Evolutionary conservation across 805 yeast species (phyloP), one percentile per base, ranked within the genome.

Genomic region (Wickerhamiella cacticola): DNA sequence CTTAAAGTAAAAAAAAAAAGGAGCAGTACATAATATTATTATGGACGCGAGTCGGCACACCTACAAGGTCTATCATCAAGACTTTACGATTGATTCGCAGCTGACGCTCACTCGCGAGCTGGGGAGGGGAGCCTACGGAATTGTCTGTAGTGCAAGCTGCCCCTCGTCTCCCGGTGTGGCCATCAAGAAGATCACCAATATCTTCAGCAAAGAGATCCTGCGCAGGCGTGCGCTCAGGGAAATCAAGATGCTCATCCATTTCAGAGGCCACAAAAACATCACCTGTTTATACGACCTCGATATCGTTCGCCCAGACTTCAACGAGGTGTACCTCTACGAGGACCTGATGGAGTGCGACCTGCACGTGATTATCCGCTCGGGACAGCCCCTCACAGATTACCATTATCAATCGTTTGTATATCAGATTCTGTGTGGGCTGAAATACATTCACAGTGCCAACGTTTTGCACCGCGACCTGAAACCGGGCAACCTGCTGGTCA

Each of bases 261-360:
- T 92, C 66, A 72, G 97, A 51, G 96, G 96, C 19, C 98, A 89
- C 68, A 88, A 89, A 61, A 89, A 89, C 63, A 92, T 89, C 59
- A 89, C 97, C 2, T 87, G 96, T 62, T 68, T 92, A 15, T 92
- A 92, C 62, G 98, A 92, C 64, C 73, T 89, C 65, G 98, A 92
- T 66, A 83, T 92, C 45, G 86, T 88, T 33, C 68, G 74, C 44
- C 85, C 88, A 21, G 74, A 78, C 55, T 89, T 89, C 69, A 87
- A 88, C 64, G 98, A 94, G 59, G 73, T 92, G 10, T 92, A 92
- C 56, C 70, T 92, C 6, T 92, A 92, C 60, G 98, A 92, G 64
- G 98, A 89, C 65, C 70, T 92, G 56, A 92, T 92, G 98, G 98
- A 92, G 64, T 92, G 98, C 68, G 98, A 92, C 64, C 82, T 92